Percentiles rank a stretch among this genome's conserved stretches.
Evolutionary conservation across 768 basidiomycete genomes (phyloP).

Genomic region (Suillus sp.): DNA sequence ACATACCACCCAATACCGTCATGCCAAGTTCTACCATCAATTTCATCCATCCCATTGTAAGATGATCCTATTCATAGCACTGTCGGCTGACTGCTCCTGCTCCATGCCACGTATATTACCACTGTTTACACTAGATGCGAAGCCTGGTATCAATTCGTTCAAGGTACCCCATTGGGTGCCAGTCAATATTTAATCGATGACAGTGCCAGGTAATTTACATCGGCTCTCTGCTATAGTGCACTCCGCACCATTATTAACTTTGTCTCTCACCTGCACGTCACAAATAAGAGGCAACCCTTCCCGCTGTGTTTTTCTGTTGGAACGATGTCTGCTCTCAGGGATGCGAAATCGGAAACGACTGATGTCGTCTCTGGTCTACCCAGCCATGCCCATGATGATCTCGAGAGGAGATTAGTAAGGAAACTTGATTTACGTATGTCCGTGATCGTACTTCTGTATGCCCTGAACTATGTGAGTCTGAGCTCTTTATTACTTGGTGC

Average conservation of each 20-base stretch:
- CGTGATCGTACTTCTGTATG: slow-evolving; percentile 1
- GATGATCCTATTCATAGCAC: no score
- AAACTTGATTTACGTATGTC: slow-evolving; percentile 7
- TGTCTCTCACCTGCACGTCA: not conserved
- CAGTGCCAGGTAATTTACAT: not conserved
- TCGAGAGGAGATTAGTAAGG: slow-evolving; percentile 7
- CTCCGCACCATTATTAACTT: not conserved
- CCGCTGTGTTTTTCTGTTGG: not conserved
- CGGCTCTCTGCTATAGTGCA: no score
- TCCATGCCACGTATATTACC: not conserved
- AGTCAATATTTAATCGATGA: not conserved
- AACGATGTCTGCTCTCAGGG: not conserved
- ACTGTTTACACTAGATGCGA: not conserved
- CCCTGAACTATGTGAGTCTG: slow-evolving; percentile 8
- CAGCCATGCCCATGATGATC: not conserved
- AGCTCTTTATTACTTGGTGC: not conserved
- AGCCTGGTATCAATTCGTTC: not conserved
- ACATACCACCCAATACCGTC: no score
- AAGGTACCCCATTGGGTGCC: not conserved
- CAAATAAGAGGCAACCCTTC: not conserved
- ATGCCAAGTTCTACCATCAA: no score
- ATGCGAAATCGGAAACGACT: not conserved
- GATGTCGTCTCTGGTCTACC: not conserved
- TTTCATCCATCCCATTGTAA: no score
- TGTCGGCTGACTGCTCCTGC: no score